Conservation (phyloP, 2,329 filamentous ascomycete genomes). For the Aureobasidium sp. region DNA sequence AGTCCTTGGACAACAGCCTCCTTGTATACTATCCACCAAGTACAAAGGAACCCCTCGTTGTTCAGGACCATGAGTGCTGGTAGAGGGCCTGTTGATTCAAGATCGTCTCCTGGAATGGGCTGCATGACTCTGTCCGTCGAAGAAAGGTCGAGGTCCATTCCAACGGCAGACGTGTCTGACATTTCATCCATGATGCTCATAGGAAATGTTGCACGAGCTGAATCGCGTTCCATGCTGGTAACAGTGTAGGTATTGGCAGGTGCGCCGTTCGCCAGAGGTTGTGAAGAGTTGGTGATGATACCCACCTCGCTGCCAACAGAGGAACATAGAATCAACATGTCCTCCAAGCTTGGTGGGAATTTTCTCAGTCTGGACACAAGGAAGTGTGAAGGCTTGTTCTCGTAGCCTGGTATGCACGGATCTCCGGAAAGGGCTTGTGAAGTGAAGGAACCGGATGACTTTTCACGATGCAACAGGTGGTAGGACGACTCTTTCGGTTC, state of each 20-base stretch:
- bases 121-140: slow-evolving; percentile 67
- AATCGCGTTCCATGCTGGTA: slow-evolving; percentile 65
- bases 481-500: slow-evolving; percentile 56
- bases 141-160: slow-evolving; percentile 76
- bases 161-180: slow-evolving; percentile 69
- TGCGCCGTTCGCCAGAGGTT: slow-evolving; percentile 54
- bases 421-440: slow-evolving; percentile 64
- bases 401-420: slow-evolving; percentile 61
- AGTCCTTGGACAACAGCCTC: slow-evolving; percentile 71
- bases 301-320: slow-evolving; percentile 74
- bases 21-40: slow-evolving; percentile 89
- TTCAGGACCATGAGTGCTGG: slow-evolving; percentile 81
- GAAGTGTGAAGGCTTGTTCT: slow-evolving; percentile 58
- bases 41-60: slow-evolving; percentile 73
- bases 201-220: slow-evolving; percentile 65
- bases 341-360: slow-evolving; percentile 71
- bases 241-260: slow-evolving; percentile 62
- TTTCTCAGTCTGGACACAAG: slow-evolving; percentile 68
- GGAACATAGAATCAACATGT: slow-evolving; percentile 73
- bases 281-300: slow-evolving; percentile 65
- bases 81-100: slow-evolving; percentile 69
- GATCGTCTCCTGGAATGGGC: slow-evolving; percentile 57
- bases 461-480: slow-evolving; percentile 66
- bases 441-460: slow-evolving; percentile 49
- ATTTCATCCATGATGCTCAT: slow-evolving; percentile 50